Percentiles rank a stretch among this genome's conserved stretches.
Evolutionary conservation across 306 rosid species (phyloP).

Genomic region (Erythrophleum fordii): DNA sequence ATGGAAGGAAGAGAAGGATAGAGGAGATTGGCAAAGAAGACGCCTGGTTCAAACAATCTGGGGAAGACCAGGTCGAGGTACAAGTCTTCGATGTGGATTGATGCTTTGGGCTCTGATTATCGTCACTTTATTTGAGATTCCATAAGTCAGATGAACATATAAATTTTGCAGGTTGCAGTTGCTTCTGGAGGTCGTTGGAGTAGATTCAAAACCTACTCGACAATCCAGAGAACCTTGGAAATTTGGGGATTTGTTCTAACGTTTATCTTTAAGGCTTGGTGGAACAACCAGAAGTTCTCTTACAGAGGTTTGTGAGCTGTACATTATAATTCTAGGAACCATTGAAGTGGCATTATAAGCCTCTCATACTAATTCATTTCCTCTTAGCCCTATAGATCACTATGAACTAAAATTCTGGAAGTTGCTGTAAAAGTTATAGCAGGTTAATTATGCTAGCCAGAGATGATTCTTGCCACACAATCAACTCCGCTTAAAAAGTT

Average conservation of each 20-base stretch:
- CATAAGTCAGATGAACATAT: constrained; percentile 21
- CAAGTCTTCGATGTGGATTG: constrained; percentile 34
- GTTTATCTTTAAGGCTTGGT: constrained; percentile 84
- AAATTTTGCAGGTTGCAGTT: constrained; percentile 76
- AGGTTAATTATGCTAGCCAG: constrained; percentile 22
- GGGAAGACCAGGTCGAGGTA: constrained; percentile 60
- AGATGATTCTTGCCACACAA: constrained; percentile 5
- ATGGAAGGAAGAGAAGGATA: constrained; percentile 84
- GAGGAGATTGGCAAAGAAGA: constrained; percentile 98
- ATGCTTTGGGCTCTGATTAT: background rate
- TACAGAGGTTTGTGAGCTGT: constrained; percentile 63
- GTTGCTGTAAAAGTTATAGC: constrained; percentile 7
- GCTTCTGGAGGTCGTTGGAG: constrained; percentile 98
- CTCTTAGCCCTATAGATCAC: background rate
- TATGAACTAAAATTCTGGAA: constrained; percentile 19
- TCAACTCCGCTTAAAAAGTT: constrained; percentile 7
- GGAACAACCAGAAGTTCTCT: constrained; percentile 74
- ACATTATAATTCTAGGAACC: background rate
- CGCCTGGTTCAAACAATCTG: constrained; percentile 80
- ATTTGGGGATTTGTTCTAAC: constrained; percentile 97
- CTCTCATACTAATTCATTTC: constrained; percentile 11
- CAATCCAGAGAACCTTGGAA: constrained; percentile 93
- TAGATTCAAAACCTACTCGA: constrained; percentile 95
- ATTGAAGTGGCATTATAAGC: constrained; percentile 1
- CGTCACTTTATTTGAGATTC: constrained; percentile 9